Evolutionary conservation across 2,329 filamentous ascomycete species (phyloP), one percentile per base, ranked within the genome.

Genomic region (Diaporthe citrichinensis): DNA sequence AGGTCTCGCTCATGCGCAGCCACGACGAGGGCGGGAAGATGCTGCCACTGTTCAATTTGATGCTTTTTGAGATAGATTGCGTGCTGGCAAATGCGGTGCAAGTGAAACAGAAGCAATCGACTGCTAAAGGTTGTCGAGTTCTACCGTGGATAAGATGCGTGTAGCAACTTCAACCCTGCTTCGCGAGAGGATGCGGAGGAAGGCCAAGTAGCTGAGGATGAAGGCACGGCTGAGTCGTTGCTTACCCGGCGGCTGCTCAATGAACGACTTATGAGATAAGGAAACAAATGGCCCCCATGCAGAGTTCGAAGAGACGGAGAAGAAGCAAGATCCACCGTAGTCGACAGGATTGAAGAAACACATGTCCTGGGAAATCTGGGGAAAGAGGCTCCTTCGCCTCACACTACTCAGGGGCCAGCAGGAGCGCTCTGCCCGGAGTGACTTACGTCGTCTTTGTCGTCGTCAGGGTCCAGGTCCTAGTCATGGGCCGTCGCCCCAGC

Each of bases 401-500:
- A 51, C 28, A 68, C 28, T n/a, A 46, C 28, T 25, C 44, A 34
- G 65, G 49, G 65, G 59, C 41, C 41, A 61, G 25, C 39, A 65
- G 39, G 39, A 58, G n/a, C 59, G 39, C 53, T 34, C 53, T 23
- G 53, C 28, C 17, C 28, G 25, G 7, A 31, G 34, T 23, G 59
- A 41, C 65, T 69, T 41, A 46, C 25, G 58, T 55, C 36, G 58
- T 55, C 71, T 73, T 73, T 73, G 71, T 69, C 46, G 65, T 73
- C 58, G 65, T 73, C 71, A 73, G 71, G 71, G 57, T 62, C 71
- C 71, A 46, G 55, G 71, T 46, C 34, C 25, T 59, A 41, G 23
- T 31, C 55, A 31, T 36, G 28, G 55, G 55, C 55, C 55, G 28
- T 5, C 1, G 25, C 41, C 57, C 57, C 23, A 20, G n/a, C 4